Evolutionary conservation across 2,329 filamentous ascomycete species (phyloP), one percentile per base, ranked within the genome.

Genomic region (Dothistroma pini): DNA sequence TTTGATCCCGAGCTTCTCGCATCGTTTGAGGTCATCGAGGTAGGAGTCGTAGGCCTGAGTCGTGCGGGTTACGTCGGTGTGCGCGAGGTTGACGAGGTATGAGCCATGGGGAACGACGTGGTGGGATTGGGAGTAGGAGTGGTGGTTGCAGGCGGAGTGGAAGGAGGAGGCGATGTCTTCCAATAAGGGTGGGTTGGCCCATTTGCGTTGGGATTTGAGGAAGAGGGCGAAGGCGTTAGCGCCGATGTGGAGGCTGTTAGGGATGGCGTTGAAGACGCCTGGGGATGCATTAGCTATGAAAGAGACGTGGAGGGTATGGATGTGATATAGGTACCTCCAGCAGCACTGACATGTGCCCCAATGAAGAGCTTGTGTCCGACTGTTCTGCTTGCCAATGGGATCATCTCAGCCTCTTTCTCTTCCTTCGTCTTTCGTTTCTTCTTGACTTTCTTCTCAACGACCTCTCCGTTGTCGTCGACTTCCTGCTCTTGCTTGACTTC

Each of bases 211-310:
- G 0, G 91, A 96, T 75, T 97, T 97, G 68, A 99, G 83, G 78
- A 99, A 99, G 21, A 97, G 81, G 4, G 95, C 95, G 69, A 97
- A 96, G 10, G 93, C 86, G 74, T 97, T 99, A 64, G 89, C 93
- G 57, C 93, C 82, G 54, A 64, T 71, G 48, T 79, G 69, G 6
- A 68, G 56, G 32, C 62, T 55, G 65, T 79, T 70, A 68, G 82
- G 80, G 61, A 97, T 83, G 0, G 93, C 84, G 75, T 97, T 97
- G 60, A 97, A 92, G 0, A 97, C 90, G 57, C 93, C 90, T 93
- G 54, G 56, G 56, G 32, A 47, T 19, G 4, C 16, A 47, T 58
- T 19, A 53, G 49, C 25, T 52, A 44, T 41, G 31, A 11, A 31
- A 4, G 7, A 16, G 21, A 8, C 21, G 25, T 19, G 34, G 25